A percentile compares a stretch with the other conserved stretches of the same genome.
Evolutionary conservation across 2,329 filamentous ascomycete species (phyloP).

Genomic region (Amphichorda felina): DNA sequence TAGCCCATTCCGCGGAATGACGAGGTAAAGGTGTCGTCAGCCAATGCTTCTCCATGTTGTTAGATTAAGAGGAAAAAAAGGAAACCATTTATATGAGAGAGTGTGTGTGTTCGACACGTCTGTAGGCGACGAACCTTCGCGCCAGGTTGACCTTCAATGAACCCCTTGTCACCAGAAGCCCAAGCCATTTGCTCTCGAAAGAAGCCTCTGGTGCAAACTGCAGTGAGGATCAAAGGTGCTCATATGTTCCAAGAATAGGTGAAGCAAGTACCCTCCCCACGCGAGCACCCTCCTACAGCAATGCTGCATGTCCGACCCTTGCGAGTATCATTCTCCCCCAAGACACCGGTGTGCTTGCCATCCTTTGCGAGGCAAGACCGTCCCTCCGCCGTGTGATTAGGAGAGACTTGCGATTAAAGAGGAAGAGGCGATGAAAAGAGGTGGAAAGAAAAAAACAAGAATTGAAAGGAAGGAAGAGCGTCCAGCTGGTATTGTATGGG

Average conservation of each 20-base stretch:
- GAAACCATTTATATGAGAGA: constrained; percentile 11
- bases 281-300: background rate
- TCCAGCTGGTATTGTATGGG: constrained; percentile 46
- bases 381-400: constrained; percentile 23
- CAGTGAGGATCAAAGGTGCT: background rate
- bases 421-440: constrained; percentile 21
- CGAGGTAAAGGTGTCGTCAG: background rate
- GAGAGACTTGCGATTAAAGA: constrained; percentile 26
- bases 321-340: constrained; percentile 5
- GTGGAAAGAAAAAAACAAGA: constrained; percentile 20
- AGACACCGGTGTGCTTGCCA: constrained; percentile 19
- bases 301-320: no score
- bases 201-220: constrained; percentile 4
- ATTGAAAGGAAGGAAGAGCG: constrained; percentile 34
- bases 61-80: constrained; percentile 12
- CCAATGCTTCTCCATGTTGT: constrained; percentile 8
- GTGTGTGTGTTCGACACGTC: constrained; percentile 8
- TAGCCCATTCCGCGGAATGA: background rate
- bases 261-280: constrained; percentile 1
- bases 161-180: constrained; percentile 8
- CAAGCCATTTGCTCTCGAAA: constrained; percentile 9
- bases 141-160: constrained; percentile 2
- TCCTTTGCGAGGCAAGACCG: constrained; percentile 16
- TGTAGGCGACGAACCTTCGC: constrained; percentile 6
- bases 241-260: constrained; percentile 1